Percentiles rank a stretch among this genome's conserved stretches.
Conservation (phyloP, 768 basidiomycete genomes). For the Pleurotus citrinopileatus region DNA sequence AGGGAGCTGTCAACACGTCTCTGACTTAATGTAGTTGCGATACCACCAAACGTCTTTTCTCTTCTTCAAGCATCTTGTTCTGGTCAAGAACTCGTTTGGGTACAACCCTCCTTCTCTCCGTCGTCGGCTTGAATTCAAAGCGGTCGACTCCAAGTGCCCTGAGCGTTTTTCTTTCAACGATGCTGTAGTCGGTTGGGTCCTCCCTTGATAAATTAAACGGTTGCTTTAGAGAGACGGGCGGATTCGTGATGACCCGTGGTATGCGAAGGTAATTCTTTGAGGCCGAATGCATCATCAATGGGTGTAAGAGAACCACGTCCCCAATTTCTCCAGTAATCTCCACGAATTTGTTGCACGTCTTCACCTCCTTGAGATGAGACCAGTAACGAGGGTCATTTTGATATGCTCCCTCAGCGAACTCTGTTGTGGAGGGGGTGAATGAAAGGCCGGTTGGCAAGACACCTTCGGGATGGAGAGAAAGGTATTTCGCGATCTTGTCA, state of each 20-base stretch:
- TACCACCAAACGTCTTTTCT: slow-evolving; percentile 36
- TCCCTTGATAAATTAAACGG: slow-evolving; percentile 52
- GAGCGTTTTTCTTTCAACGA: slow-evolving; percentile 61
- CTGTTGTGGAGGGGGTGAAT: slow-evolving; percentile 45
- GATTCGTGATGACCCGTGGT: slow-evolving; percentile 64
- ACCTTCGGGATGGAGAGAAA: slow-evolving; percentile 51
- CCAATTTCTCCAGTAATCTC: slow-evolving; percentile 60
- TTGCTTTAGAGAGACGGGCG: slow-evolving; percentile 51
- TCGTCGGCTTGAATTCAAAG: slow-evolving; percentile 43
- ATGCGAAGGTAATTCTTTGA: slow-evolving; percentile 55
- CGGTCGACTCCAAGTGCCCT: slow-evolving; percentile 46
- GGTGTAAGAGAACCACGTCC: slow-evolving; percentile 64
- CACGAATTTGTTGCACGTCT: slow-evolving; percentile 39
- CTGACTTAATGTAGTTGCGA: too few relatives aligned
- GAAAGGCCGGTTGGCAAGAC: slow-evolving; percentile 42
- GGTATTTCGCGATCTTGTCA: slow-evolving; percentile 43
- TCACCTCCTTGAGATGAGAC: slow-evolving; percentile 41
- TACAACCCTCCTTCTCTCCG: slow-evolving; percentile 44
- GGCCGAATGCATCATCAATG: slow-evolving; percentile 64
- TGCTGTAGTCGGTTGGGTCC: slow-evolving; percentile 44
- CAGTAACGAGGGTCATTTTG: slow-evolving; percentile 41
- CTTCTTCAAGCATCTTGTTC: slow-evolving; percentile 47
- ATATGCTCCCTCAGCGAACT: slow-evolving; percentile 21
- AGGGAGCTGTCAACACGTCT: too few relatives aligned
- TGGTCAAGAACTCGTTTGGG: slow-evolving; percentile 43